Conservation (phyloP, 352 stramenopile genomes). For the Phytophthora fragariae region DNA sequence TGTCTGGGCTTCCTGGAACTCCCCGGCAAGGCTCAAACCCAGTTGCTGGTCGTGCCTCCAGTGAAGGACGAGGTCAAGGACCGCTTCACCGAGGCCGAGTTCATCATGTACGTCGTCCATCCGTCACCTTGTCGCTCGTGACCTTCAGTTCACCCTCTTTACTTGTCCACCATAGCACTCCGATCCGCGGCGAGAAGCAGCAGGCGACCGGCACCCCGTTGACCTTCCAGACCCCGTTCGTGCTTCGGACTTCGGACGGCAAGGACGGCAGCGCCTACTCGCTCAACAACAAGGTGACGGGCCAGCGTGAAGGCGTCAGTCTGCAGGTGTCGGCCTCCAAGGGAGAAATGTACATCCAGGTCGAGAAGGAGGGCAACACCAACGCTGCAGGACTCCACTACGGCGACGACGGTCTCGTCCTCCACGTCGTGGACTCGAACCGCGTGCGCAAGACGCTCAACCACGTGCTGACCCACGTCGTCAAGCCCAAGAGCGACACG, state of each 20-base stretch:
- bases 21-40: slow-evolving; percentile 42
- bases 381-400: slow-evolving; percentile 60
- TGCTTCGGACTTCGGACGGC: slow-evolving; percentile 65
- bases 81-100: slow-evolving; percentile 63
- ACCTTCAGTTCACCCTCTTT: neutral
- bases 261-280: slow-evolving; percentile 64
- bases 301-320: slow-evolving; percentile 60
- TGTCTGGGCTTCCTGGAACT: slow-evolving; percentile 65
- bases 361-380: slow-evolving; percentile 65
- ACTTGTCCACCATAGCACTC: slow-evolving; percentile 27
- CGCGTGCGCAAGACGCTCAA: slow-evolving; percentile 78
- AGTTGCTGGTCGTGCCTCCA: slow-evolving; percentile 64
- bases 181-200: slow-evolving; percentile 61
- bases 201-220: slow-evolving; percentile 53
- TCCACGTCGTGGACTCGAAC: slow-evolving; percentile 78
- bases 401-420: slow-evolving; percentile 44
- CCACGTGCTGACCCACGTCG: slow-evolving; percentile 55
- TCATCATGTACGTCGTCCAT: slow-evolving; percentile 65
- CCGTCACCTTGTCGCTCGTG: neutral
- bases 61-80: slow-evolving; percentile 51
- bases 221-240: slow-evolving; percentile 74
- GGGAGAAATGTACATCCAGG: slow-evolving; percentile 75
- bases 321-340: slow-evolving; percentile 61
- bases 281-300: slow-evolving; percentile 81
- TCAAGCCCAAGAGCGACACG: slow-evolving; percentile 59